Conservation (phyloP, 257 asterid genomes). For the Penstemon eatonii region DNA sequence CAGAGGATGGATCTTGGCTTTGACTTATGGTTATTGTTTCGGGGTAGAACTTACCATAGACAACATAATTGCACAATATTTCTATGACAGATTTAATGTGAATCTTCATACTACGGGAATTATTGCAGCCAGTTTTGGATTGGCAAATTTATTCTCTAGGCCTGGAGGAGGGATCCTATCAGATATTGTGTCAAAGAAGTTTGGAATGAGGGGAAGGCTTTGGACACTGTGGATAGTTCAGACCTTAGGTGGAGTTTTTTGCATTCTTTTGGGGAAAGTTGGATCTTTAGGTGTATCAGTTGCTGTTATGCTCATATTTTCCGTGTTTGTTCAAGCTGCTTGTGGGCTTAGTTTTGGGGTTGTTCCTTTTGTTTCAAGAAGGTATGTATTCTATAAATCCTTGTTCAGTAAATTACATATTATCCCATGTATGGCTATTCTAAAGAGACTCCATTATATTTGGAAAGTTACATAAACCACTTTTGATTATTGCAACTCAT, state of each 20-base stretch:
- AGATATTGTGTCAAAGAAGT: constrained; percentile 54
- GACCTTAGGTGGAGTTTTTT: constrained; percentile 64
- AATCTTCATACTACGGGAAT: constrained; percentile 77
- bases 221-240: constrained; percentile 81
- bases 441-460: too few relatives aligned
- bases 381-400: constrained; percentile 39
- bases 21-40: constrained; percentile 83
- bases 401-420: too few relatives aligned
- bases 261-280: constrained; percentile 61
- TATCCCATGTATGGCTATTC: too few relatives aligned
- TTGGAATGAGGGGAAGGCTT: constrained; percentile 82
- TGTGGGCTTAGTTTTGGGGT: constrained; percentile 94
- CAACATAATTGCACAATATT: constrained; percentile 82
- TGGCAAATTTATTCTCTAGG: constrained; percentile 69
- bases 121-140: constrained; percentile 82
- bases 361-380: constrained; percentile 76
- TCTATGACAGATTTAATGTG: constrained; percentile 67
- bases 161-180: constrained; percentile 88
- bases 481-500: too few relatives aligned
- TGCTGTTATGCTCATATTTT: constrained; percentile 65
- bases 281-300: constrained; percentile 55
- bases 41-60: constrained; percentile 83
- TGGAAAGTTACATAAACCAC: too few relatives aligned
- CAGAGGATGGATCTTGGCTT: constrained; percentile 78
- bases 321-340: constrained; percentile 82